Conservation (phyloP, 1,139 yeast genomes). For the Taphrina pruni region DNA sequence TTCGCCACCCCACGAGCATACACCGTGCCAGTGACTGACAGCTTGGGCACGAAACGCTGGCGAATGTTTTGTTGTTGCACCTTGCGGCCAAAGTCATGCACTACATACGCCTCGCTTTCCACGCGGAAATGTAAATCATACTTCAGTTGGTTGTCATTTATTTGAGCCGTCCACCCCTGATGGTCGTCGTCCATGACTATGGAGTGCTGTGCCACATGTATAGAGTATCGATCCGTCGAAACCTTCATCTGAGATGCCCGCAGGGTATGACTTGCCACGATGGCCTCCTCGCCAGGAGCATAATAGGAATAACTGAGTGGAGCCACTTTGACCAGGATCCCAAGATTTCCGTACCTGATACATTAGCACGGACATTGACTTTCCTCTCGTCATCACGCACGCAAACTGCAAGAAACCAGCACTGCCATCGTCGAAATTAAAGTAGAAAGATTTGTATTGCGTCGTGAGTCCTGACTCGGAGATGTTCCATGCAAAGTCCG, state of each 20-base stretch:
- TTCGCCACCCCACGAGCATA: conserved; percentile 18
- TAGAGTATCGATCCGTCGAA: conserved; percentile 20
- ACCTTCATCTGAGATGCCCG: conserved; percentile 34
- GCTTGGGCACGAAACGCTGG: conserved; percentile 20
- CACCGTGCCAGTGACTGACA: conserved; percentile 20
- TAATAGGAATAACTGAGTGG: conserved; percentile 35
- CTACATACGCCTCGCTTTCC: conserved; percentile 19
- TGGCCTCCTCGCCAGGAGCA: conserved; percentile 11
- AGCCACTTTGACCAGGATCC: conserved; percentile 38
- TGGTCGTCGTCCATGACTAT: conserved; percentile 31
- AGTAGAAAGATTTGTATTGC: conserved; percentile 43
- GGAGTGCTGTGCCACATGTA: conserved; percentile 20
- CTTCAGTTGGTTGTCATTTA: conserved; percentile 18
- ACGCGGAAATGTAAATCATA: conserved; percentile 22
- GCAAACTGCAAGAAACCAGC: conserved; percentile 41
- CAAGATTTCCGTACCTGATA: conserved; percentile 40
- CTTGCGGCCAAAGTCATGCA: conserved; percentile 23
- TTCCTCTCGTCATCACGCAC: neutral
- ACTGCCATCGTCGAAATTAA: conserved; percentile 42
- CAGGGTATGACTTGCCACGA: conserved; percentile 34
- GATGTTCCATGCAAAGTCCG: conserved; percentile 38
- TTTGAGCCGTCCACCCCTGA: conserved; percentile 25
- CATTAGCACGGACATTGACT: neutral
- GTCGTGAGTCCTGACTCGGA: conserved; percentile 39
- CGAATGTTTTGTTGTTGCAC: conserved; percentile 1